Conservation (phyloP, 2,329 filamentous ascomycete genomes). For the Aspergillus awamori region DNA sequence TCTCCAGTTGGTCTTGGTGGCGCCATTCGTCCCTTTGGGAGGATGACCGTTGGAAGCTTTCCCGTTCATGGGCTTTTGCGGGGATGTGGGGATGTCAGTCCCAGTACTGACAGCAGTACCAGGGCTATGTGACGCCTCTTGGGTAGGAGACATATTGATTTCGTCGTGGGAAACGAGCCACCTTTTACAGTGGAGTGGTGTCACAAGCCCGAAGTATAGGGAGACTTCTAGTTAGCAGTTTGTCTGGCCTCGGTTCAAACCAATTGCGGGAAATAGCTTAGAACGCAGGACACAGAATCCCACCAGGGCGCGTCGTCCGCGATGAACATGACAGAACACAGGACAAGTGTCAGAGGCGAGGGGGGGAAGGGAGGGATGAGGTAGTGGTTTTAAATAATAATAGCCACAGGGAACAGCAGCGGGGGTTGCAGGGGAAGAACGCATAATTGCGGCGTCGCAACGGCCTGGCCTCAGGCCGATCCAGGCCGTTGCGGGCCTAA, state of each 20-base stretch:
- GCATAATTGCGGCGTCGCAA: constrained; percentile 17
- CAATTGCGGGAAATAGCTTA: constrained; percentile 23
- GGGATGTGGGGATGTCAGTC: constrained; percentile 25
- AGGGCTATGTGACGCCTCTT: neutral
- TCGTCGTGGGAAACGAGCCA: neutral
- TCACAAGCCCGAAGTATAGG: neutral
- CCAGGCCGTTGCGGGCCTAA: constrained; percentile 1
- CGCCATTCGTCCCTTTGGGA: constrained; percentile 12
- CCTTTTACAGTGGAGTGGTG: neutral
- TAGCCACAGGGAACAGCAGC: constrained; percentile 14
- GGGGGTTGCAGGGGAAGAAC: constrained; percentile 19
- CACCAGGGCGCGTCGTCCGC: constrained; percentile 2
- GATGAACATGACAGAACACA: constrained; percentile 19
- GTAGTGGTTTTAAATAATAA: constrained; percentile 13
- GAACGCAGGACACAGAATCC: constrained; percentile 16
- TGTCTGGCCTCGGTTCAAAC: constrained; percentile 18
- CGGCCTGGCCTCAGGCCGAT: constrained; percentile 19
- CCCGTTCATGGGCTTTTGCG: constrained; percentile 18
- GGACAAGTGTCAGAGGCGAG: neutral
- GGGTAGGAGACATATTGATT: neutral
- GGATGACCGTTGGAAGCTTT: constrained; percentile 6
- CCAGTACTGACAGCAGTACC: constrained; percentile 24
- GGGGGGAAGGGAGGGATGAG: neutral
- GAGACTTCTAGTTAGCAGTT: neutral
- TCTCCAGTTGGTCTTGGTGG: constrained; percentile 26